A percentile compares a stretch with the other conserved stretches of the same genome.
Evolutionary conservation across 148 eudicot genomes (phyloP).

Genomic region (Rhododendron mucronatum): DNA sequence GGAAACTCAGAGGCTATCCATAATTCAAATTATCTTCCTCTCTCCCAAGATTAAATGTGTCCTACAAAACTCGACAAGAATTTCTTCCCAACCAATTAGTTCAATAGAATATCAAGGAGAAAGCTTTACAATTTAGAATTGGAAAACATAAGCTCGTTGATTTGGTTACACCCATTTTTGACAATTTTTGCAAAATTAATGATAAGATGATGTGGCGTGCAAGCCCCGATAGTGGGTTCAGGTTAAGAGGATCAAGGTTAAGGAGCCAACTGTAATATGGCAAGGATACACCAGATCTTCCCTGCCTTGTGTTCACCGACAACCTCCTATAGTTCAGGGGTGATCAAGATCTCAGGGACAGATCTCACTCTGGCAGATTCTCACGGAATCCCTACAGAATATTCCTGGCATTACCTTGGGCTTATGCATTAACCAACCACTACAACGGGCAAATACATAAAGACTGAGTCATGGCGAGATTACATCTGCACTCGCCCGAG

Average conservation of each 20-base stretch:
- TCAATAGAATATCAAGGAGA: not conserved
- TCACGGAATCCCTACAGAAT: not conserved
- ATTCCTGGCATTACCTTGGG: not conserved
- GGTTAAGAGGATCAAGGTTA: not conserved
- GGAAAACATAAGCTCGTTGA: not conserved
- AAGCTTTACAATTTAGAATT: not conserved
- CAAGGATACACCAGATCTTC: not conserved
- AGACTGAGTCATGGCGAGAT: not conserved
- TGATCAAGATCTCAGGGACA: not conserved
- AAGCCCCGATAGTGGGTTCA: not conserved
- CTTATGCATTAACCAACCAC: not conserved
- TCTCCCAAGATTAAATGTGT: not conserved
- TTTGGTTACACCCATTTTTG: not conserved
- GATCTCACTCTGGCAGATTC: not conserved
- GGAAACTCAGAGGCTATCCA: not conserved
- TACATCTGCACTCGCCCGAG: too few relatives aligned
- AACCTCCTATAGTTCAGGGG: not conserved
- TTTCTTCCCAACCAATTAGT: not conserved
- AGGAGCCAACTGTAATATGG: not conserved
- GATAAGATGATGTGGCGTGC: not conserved
- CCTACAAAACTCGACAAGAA: not conserved
- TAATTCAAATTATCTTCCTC: not conserved
- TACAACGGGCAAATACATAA: not conserved
- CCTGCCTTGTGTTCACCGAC: not conserved
- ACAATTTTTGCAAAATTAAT: not conserved